These are phyloP conservation scores for Asterophora lycoperdoides DNA, from an alignment of 768 basidiomycete genomes.

Conservation along the genomic window DNA sequence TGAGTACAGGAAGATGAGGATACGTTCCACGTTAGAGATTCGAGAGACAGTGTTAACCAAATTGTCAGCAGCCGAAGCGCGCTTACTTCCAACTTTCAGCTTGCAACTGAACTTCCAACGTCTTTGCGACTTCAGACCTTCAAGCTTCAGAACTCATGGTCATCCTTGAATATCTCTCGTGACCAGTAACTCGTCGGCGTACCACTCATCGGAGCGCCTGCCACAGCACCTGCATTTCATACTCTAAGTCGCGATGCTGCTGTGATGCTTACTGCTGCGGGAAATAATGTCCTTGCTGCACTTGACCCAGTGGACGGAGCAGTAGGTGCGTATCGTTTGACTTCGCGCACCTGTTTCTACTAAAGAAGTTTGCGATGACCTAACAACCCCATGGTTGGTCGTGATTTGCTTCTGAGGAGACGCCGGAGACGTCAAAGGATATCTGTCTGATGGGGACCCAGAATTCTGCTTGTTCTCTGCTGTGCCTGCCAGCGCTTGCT, in stretches of 20 bases:
- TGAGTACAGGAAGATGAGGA: too few relatives aligned
- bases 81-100: too few relatives aligned
- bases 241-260: constrained; percentile 22
- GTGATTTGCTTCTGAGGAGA: not conserved
- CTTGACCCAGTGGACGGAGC: constrained; percentile 63
- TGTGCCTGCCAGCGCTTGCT: not conserved
- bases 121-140: too few relatives aligned
- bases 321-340: constrained; percentile 49
- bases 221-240: constrained; percentile 61
- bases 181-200: constrained; percentile 77
- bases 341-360: too few relatives aligned
- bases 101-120: too few relatives aligned
- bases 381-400: too few relatives aligned
- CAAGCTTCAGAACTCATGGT: too few relatives aligned
- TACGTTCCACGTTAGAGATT: too few relatives aligned
- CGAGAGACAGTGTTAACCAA: too few relatives aligned
- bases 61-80: too few relatives aligned
- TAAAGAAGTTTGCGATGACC: too few relatives aligned
- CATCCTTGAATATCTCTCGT: too few relatives aligned
- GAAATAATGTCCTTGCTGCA: constrained; percentile 75
- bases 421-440: not conserved
- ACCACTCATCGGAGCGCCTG: constrained; percentile 47
- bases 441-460: not conserved
- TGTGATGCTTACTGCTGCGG: constrained; percentile 64
- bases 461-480: not conserved